A percentile compares a stretch with the other conserved stretches of the same genome.
phyloP scores from a whole-genome alignment of 2,329 filamentous ascomycete genomes.

The Epichloe sp. region DNA sequence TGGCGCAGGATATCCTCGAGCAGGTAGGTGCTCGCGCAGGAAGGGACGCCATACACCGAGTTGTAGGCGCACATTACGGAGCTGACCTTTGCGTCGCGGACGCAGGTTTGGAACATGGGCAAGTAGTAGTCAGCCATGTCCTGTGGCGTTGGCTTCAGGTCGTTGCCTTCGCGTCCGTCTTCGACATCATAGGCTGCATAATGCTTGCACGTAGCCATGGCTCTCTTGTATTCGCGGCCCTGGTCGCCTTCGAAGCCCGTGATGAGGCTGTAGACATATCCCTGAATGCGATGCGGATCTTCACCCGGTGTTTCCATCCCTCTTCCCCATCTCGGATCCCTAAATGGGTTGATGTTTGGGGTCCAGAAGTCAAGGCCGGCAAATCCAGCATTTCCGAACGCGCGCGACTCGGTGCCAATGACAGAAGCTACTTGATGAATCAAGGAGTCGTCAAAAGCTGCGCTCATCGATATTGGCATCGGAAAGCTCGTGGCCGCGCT shows the following conservation, averaged over 20 bases:
- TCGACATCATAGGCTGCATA: constrained; percentile 46
- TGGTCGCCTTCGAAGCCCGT: constrained; percentile 27
- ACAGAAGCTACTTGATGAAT: constrained; percentile 42
- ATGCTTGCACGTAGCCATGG: constrained; percentile 47
- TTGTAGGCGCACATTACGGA: constrained; percentile 54
- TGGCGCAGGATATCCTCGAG: constrained; percentile 50
- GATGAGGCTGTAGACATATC: constrained; percentile 27
- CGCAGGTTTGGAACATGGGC: constrained; percentile 51
- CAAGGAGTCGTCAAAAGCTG: constrained; percentile 50
- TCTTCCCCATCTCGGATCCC: constrained; percentile 49
- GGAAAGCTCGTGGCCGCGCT: constrained; percentile 53
- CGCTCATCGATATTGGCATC: constrained; percentile 47
- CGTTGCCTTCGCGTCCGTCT: constrained; percentile 36
- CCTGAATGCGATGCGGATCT: constrained; percentile 35
- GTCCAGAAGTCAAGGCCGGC: constrained; percentile 49
- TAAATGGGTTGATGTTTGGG: constrained; percentile 54
- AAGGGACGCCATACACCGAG: constrained; percentile 50
- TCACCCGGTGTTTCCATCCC: constrained; percentile 49
- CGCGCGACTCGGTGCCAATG: constrained; percentile 47
- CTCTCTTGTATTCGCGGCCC: constrained; percentile 14
- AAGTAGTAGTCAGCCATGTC: constrained; percentile 57
- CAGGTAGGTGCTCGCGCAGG: constrained; percentile 50
- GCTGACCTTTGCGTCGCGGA: constrained; percentile 39
- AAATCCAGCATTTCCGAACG: constrained; percentile 47
- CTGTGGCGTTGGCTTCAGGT: constrained; percentile 43